Percentiles rank a stretch among this genome's conserved stretches.
Evolutionary conservation across 768 basidiomycete genomes (phyloP).

Genomic region (Lyophyllum semitale): DNA sequence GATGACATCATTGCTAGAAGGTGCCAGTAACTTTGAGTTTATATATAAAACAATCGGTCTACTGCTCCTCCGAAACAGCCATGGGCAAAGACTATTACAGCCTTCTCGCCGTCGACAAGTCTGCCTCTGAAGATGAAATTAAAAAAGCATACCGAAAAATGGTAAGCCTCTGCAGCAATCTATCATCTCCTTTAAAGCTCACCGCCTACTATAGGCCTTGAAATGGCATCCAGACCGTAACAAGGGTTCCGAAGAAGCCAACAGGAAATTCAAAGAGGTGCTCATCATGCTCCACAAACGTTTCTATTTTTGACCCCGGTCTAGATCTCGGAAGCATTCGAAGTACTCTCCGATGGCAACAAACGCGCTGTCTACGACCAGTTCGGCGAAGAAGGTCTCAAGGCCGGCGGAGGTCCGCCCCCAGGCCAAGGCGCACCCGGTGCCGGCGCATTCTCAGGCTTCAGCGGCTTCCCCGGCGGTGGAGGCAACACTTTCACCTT

Average conservation of each 20-base stretch:
- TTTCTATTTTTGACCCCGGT: not conserved
- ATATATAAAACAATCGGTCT: conserved; percentile 6
- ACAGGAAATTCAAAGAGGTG: conserved; percentile 91
- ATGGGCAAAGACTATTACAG: conserved; percentile 94
- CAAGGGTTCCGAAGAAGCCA: conserved; percentile 80
- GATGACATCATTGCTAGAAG: conserved; percentile 22
- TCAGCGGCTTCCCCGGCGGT: conserved; percentile 43
- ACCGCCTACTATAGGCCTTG: conserved; percentile 54
- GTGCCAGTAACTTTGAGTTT: not conserved
- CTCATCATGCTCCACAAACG: conserved; percentile 6
- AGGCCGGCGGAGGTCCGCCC: conserved; percentile 59
- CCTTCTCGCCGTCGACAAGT: conserved; percentile 69
- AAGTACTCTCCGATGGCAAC: conserved; percentile 87
- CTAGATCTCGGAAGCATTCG: conserved; percentile 95
- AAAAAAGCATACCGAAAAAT: conserved; percentile 97
- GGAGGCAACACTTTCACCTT: conserved; percentile 60
- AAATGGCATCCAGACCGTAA: conserved; percentile 98
- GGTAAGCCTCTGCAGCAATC: conserved; percentile 37
- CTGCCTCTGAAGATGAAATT: conserved; percentile 81
- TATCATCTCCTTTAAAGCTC: conserved; percentile 3
- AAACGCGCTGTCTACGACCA: conserved; percentile 90
- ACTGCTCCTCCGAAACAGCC: conserved; percentile 12
- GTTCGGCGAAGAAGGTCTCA: conserved; percentile 93
- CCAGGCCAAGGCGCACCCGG: conserved; percentile 51
- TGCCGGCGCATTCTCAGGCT: conserved; percentile 30